Evolutionary conservation across 1,139 yeast genomes (phyloP).

Genomic region (Yamadazyma diddensiae): DNA sequence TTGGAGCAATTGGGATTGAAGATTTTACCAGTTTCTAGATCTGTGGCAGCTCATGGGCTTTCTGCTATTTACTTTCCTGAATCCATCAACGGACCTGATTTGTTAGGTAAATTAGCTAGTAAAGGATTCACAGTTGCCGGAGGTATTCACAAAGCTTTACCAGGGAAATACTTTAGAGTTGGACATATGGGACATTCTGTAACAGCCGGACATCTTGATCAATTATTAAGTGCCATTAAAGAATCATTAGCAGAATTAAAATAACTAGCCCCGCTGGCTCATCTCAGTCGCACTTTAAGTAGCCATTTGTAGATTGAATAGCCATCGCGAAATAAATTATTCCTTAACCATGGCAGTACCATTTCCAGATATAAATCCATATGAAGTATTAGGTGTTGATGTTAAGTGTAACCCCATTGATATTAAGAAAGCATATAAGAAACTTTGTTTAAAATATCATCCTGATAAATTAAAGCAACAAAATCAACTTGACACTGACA

Average conservation of each 20-base stretch:
- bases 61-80: constrained; percentile 86
- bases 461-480: constrained; percentile 68
- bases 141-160: constrained; percentile 82
- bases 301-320: constrained; percentile 10
- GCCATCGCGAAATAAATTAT: not conserved
- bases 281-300: no score
- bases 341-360: constrained; percentile 32
- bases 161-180: constrained; percentile 81
- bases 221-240: constrained; percentile 33
- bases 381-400: constrained; percentile 51
- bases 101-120: constrained; percentile 51
- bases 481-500: constrained; percentile 17
- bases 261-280: no score
- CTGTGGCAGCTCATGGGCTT: constrained; percentile 81
- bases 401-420: constrained; percentile 46
- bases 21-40: constrained; percentile 59
- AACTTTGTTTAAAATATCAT: constrained; percentile 65
- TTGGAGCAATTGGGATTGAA: constrained; percentile 59
- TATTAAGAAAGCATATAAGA: constrained; percentile 71
- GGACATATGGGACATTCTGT: constrained; percentile 87
- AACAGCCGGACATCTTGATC: constrained; percentile 42
- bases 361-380: constrained; percentile 64
- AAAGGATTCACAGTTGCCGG: constrained; percentile 86
- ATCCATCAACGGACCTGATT: constrained; percentile 63
- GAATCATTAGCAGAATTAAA: constrained; percentile 34